Conservation (phyloP, 352 stramenopile genomes). For the Phytopythium vexans region DNA sequence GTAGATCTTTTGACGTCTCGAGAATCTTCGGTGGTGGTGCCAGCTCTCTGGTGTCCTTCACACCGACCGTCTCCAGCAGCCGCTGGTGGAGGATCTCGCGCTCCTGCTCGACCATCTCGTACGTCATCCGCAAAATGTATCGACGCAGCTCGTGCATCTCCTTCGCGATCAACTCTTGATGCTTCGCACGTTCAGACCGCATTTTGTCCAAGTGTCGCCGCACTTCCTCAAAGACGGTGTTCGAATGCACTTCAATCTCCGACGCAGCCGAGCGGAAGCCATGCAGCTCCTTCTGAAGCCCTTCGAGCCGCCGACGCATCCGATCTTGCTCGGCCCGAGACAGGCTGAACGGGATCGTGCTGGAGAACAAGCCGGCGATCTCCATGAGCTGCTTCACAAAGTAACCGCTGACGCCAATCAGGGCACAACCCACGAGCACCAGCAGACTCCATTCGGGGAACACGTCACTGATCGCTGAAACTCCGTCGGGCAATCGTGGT, state of each 20-base stretch:
- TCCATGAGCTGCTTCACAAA: slow-evolving; percentile 53
- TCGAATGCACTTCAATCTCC: slow-evolving; percentile 52
- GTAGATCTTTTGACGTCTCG: too few relatives aligned
- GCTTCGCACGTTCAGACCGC: slow-evolving; percentile 40
- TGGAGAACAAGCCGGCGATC: slow-evolving; percentile 25
- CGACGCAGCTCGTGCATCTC: slow-evolving; percentile 62
- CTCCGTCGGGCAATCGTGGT: not conserved
- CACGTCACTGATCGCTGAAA: not conserved
- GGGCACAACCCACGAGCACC: slow-evolving; percentile 33
- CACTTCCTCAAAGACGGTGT: slow-evolving; percentile 53
- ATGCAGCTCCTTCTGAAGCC: slow-evolving; percentile 50
- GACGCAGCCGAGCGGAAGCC: slow-evolving; percentile 41
- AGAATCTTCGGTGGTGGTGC: not conserved
- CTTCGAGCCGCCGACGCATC: slow-evolving; percentile 43
- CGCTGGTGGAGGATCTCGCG: slow-evolving; percentile 40
- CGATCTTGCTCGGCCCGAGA: slow-evolving; percentile 32
- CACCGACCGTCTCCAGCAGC: slow-evolving; percentile 27
- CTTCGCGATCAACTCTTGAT: slow-evolving; percentile 56
- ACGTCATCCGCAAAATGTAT: slow-evolving; percentile 45
- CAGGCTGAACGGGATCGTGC: slow-evolving; percentile 18
- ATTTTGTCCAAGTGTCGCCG: slow-evolving; percentile 41
- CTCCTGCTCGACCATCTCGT: slow-evolving; percentile 57
- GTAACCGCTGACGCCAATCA: slow-evolving; percentile 44
- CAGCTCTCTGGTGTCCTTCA: slow-evolving; percentile 6
- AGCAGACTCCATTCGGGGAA: slow-evolving; percentile 37